Evolutionary conservation across 1,139 yeast species (phyloP).

Genomic region (Geotrichum klebahnii): DNA sequence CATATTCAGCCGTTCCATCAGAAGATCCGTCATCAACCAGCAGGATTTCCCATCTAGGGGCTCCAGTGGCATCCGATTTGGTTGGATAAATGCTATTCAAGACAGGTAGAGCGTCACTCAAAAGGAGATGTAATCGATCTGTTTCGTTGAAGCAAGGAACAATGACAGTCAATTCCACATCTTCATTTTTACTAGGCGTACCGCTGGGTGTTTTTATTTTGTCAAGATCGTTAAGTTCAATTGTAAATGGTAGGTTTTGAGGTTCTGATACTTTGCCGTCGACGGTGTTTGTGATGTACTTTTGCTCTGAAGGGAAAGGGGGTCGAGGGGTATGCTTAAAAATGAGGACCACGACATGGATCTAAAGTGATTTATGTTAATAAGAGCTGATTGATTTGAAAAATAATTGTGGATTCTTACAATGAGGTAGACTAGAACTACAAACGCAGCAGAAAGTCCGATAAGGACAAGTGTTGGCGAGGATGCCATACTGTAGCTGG

Average conservation of each 20-base stretch:
- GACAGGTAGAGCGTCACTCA: constrained; percentile 66
- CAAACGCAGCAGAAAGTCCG: constrained; percentile 2
- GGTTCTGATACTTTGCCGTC: constrained; percentile 32
- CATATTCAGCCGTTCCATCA: constrained; percentile 74
- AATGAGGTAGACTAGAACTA: constrained; percentile 6
- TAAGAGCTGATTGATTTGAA: not conserved
- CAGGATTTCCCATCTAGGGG: constrained; percentile 60
- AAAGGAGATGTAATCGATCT: constrained; percentile 64
- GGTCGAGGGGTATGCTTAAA: constrained; percentile 63
- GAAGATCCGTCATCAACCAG: constrained; percentile 88
- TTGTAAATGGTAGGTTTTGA: constrained; percentile 25
- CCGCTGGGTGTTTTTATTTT: not conserved
- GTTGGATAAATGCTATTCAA: constrained; percentile 41
- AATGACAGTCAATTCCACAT: constrained; percentile 62
- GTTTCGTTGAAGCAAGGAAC: constrained; percentile 92
- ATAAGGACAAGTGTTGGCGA: constrained; percentile 3
- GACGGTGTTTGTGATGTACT: constrained; percentile 44
- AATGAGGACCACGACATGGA: constrained; percentile 46
- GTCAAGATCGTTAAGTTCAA: constrained; percentile 30
- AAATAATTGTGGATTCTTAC: constrained; percentile 4
- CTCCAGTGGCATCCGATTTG: constrained; percentile 19
- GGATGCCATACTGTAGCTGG: not conserved
- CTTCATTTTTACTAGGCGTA: constrained; percentile 1
- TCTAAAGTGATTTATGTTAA: constrained; percentile 11
- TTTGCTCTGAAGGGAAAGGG: constrained; percentile 51